Evolutionary conservation across 495 filamentous ascomycete genomes (phyloP).

Genomic region (Halenospora varia): DNA sequence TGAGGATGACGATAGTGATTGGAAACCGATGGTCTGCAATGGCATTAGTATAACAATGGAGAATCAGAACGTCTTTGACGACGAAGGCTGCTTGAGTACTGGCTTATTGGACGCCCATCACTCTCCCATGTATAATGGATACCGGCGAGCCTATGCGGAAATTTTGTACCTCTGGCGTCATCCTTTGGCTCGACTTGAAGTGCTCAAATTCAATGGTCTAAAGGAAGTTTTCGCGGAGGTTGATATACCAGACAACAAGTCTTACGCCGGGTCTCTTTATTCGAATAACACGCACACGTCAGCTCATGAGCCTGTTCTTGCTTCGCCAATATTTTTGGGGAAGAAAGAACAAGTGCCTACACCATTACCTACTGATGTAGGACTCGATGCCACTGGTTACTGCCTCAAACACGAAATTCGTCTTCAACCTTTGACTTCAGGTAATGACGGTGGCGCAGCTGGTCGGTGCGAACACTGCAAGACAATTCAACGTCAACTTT

Average conservation of each 20-base stretch:
- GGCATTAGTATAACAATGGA: constrained; percentile 58
- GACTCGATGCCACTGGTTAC: constrained; percentile 55
- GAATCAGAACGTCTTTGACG: constrained; percentile 74
- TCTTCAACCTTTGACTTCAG: constrained; percentile 40
- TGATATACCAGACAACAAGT: constrained; percentile 16
- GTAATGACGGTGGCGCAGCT: constrained; percentile 38
- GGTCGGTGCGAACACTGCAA: constrained; percentile 52
- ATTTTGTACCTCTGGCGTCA: constrained; percentile 80
- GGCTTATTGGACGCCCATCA: constrained; percentile 66
- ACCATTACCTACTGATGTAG: constrained; percentile 35
- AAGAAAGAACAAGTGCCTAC: constrained; percentile 36
- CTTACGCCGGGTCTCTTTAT: constrained; percentile 20
- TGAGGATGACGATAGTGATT: constrained; percentile 27
- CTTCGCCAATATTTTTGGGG: constrained; percentile 42
- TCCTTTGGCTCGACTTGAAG: constrained; percentile 68
- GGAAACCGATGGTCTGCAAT: constrained; percentile 38
- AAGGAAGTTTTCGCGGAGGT: constrained; percentile 33
- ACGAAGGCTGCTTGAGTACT: constrained; percentile 63
- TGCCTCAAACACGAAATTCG: constrained; percentile 54
- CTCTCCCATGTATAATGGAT: constrained; percentile 57
- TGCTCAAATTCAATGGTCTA: constrained; percentile 76
- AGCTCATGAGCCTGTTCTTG: constrained; percentile 15
- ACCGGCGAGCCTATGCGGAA: constrained; percentile 77
- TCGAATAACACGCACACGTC: constrained; percentile 21
- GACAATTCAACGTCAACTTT: constrained; percentile 46